Evolutionary conservation across 139 green algal genomes (phyloP), one percentile per base, ranked within the genome.

Genomic region (Edaphochlamys debaryana): DNA sequence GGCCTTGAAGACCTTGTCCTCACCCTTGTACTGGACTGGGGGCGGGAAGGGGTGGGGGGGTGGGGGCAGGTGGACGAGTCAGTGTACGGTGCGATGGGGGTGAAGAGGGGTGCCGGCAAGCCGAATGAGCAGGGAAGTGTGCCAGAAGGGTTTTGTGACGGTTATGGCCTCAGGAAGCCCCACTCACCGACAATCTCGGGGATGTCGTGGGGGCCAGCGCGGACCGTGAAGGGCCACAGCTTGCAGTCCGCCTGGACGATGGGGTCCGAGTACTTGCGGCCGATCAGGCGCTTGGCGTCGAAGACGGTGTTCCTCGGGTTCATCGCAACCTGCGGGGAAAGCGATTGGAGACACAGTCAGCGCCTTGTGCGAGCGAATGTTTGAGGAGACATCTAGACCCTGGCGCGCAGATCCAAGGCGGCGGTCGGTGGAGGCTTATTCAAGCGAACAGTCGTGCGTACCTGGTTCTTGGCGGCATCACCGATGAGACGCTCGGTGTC

Each of bases 221-320:
- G 50, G 41, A 90, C 86, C 1, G 8, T 93, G 92, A 97, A 99
- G 6, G 97, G 94, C 92, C 93, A 99, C 52, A 97, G 93, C 91
- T 97, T 98, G 38, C 98, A 94, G 86, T 99, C 97, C 22, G 87
- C 76, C 93, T 99, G 95, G 15, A 99, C 91, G 30, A 87, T 82
- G 17, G 76, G 80, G 64, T 90, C 81, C 25, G 62, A 71, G 70
- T 84, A 90, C 80, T 87, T 96, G 78, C 96, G 92, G 30, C 97
- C 97, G 70, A 99, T 99, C 0, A 99, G 88, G 56, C 97, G 93
- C 95, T 99, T 99, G 81, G 97, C 97, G 79, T 99, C 97, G 71
- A 99, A 99, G 22, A 99, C 95, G 34, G 96, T 99, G 94, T 99
- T 98, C 27, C 32, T 20, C 2, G 78, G 78, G 66, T 84, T 84